These are phyloP conservation scores for Naegleria lovaniensis DNA, from an alignment of 208 protist genomes.

Conservation along the genomic window DNA sequence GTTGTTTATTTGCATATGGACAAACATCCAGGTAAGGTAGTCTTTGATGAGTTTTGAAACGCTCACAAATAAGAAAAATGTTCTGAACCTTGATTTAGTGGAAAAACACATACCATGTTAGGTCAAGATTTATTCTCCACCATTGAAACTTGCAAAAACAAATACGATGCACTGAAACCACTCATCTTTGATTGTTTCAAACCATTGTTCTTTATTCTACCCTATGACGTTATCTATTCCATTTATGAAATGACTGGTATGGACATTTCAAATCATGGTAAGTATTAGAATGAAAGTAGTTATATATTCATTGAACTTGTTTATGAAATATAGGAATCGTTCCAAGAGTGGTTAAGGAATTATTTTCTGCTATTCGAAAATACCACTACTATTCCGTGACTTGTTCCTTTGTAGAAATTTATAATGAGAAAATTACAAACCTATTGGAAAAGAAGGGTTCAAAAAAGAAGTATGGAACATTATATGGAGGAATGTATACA, in stretches of 20 bases:
- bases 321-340: constrained; percentile 34
- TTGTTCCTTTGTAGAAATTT: constrained; percentile 76
- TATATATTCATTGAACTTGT: too few relatives aligned
- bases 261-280: constrained; percentile 32
- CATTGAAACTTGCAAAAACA: background rate
- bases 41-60: background rate
- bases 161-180: background rate
- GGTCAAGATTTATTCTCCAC: background rate
- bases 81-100: too few relatives aligned
- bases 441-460: constrained; percentile 51
- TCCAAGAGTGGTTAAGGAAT: constrained; percentile 39
- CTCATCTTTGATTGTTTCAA: background rate
- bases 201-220: background rate
- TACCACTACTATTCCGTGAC: constrained; percentile 40
- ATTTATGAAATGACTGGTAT: background rate
- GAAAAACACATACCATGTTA: constrained; percentile 19
- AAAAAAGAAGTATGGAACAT: constrained; percentile 36
- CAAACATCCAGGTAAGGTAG: constrained; percentile 32
- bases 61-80: too few relatives aligned
- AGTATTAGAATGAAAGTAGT: constrained; percentile 28
- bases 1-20: constrained; percentile 21
- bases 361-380: constrained; percentile 34
- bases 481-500: too few relatives aligned
- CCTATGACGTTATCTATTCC: background rate
- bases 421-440: constrained; percentile 74